phyloP scores from a whole-genome alignment of 768 basidiomycete genomes.

The Rubroboletus satanas region DNA sequence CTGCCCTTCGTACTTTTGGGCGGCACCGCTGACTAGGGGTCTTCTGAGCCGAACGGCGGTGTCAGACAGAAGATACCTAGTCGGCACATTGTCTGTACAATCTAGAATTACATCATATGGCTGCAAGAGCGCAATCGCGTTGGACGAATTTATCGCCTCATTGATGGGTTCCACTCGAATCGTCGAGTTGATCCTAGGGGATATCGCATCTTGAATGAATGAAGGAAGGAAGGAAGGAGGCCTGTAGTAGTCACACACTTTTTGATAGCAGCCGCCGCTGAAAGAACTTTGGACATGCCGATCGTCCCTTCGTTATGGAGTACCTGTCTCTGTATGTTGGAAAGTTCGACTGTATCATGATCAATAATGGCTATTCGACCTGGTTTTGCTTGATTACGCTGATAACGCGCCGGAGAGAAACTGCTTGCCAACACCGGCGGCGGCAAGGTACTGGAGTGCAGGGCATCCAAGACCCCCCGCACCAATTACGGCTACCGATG shows the following conservation, averaged over 20 bases:
- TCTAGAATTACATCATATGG: conserved; percentile 80
- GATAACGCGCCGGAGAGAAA: neutral
- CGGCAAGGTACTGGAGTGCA: conserved; percentile 88
- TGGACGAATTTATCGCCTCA: conserved; percentile 52
- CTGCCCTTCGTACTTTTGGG: conserved; percentile 81
- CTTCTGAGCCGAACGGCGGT: conserved; percentile 69
- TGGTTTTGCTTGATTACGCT: conserved; percentile 29
- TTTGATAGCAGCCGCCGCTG: conserved; percentile 67
- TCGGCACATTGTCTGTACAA: conserved; percentile 91
- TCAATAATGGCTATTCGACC: conserved; percentile 86
- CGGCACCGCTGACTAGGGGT: conserved; percentile 90
- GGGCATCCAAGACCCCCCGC: conserved; percentile 97
- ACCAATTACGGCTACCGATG: conserved; percentile 83
- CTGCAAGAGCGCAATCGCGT: conserved; percentile 58
- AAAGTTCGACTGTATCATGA: conserved; percentile 81
- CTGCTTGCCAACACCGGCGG: conserved; percentile 81
- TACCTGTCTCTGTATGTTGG: conserved; percentile 92
- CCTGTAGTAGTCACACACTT: conserved; percentile 41
- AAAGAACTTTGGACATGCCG: conserved; percentile 77
- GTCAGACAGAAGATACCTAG: conserved; percentile 91
- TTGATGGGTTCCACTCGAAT: conserved; percentile 55
- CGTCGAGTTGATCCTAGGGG: conserved; percentile 69
- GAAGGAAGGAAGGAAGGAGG: neutral
- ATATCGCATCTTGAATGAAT: conserved; percentile 1
- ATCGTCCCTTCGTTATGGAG: conserved; percentile 71